Conservation (phyloP, 1,284 basidiomycete genomes). For the Cystobasidium pallidum region DNA sequence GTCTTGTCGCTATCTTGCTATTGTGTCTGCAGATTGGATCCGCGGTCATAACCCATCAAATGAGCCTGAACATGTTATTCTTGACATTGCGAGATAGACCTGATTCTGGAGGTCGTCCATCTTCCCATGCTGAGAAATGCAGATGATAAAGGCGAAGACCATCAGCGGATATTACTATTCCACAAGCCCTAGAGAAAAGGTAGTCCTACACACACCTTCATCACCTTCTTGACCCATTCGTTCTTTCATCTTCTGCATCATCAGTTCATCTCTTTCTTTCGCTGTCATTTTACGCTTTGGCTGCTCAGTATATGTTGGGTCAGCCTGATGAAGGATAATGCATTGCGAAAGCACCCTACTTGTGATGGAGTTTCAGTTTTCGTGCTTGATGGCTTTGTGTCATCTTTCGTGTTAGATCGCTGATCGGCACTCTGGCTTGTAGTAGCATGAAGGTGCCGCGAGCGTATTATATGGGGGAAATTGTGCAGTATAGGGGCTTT, state of each 20-base stretch:
- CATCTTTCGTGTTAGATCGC: not conserved
- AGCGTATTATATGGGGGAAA: too few species aligned
- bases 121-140: constrained; percentile 28
- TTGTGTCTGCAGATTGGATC: too few species aligned
- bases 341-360: not conserved
- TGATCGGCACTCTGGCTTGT: constrained; percentile 12
- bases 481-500: too few species aligned
- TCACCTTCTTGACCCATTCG: constrained; percentile 40
- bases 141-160: not conserved
- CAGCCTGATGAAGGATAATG: too few species aligned
- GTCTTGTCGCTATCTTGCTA: too few species aligned
- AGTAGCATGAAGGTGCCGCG: not conserved
- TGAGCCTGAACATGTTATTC: constrained; percentile 41
- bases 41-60: not conserved
- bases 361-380: not conserved
- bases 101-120: constrained; percentile 33
- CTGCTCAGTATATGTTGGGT: not conserved
- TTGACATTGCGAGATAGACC: constrained; percentile 37
- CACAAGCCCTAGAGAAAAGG: not conserved
- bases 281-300: constrained; percentile 26
- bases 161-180: not conserved
- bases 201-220: constrained; percentile 14
- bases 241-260: constrained; percentile 39
- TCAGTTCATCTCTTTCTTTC: constrained; percentile 28
- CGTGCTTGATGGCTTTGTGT: not conserved